phyloP scores from a whole-genome alignment of 2,329 filamentous ascomycete species.

The Fusarium sp. region DNA sequence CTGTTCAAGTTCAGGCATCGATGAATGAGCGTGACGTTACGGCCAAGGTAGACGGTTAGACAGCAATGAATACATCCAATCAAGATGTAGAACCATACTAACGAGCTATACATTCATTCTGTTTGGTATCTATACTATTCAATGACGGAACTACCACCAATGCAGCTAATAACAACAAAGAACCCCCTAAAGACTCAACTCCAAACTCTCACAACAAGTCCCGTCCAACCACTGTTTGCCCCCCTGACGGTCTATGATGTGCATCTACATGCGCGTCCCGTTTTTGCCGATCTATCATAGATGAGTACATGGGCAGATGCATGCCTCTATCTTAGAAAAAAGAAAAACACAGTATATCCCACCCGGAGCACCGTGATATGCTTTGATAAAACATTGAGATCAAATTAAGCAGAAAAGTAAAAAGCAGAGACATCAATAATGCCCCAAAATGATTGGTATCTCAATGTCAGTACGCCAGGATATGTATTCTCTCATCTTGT shows the following conservation, averaged over 20 bases:
- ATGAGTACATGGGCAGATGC: constrained; percentile 15
- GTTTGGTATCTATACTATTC: constrained; percentile 39
- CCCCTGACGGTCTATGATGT: constrained; percentile 36
- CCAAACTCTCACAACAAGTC: constrained; percentile 18
- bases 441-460: constrained; percentile 16
- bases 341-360: constrained; percentile 30
- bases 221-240: constrained; percentile 5
- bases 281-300: constrained; percentile 42
- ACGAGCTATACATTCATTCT: constrained; percentile 33
- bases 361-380: constrained; percentile 32
- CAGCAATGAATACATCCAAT: neutral
- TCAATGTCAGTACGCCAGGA: constrained; percentile 25
- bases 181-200: constrained; percentile 26
- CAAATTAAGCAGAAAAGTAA: constrained; percentile 7
- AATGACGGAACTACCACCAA: constrained; percentile 8
- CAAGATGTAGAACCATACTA: neutral
- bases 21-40: constrained; percentile 6
- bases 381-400: constrained; percentile 14
- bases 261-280: constrained; percentile 33
- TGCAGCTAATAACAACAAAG: constrained; percentile 5
- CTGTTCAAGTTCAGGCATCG: neutral
- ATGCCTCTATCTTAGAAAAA: constrained; percentile 31
- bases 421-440: constrained; percentile 10
- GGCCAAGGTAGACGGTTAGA: neutral
- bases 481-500: constrained; percentile 20